A percentile compares a stretch with the other conserved stretches of the same genome.
Conservation (phyloP, 2,329 filamentous ascomycete species). For the Xylariales sp. region DNA sequence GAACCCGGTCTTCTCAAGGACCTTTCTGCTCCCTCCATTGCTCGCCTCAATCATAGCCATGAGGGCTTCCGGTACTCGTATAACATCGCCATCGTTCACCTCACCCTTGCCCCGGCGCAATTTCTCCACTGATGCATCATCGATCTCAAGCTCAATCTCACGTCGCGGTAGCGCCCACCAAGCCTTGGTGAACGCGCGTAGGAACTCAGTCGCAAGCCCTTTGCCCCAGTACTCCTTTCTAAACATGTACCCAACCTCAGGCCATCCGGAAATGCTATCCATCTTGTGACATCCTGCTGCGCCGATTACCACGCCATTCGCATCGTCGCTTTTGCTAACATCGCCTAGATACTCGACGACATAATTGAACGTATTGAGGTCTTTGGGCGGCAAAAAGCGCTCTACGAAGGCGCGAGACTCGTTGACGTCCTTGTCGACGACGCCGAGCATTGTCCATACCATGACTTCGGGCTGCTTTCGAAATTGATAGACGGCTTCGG, state of each 20-base stretch:
- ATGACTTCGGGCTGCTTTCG: slow-evolving; percentile 71
- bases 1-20: slow-evolving; percentile 69
- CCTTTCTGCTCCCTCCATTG: slow-evolving; percentile 65
- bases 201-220: slow-evolving; percentile 68
- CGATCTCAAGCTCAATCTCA: slow-evolving; percentile 56
- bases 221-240: slow-evolving; percentile 64
- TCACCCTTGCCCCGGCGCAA: neutral
- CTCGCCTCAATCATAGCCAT: slow-evolving; percentile 59
- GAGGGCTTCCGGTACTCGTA: slow-evolving; percentile 55
- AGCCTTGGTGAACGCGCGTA: slow-evolving; percentile 57
- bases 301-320: slow-evolving; percentile 64
- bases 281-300: slow-evolving; percentile 56
- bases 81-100: slow-evolving; percentile 40
- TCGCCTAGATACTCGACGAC: slow-evolving; percentile 53
- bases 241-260: slow-evolving; percentile 70
- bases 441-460: slow-evolving; percentile 63
- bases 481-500: slow-evolving; percentile 62
- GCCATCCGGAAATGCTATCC: slow-evolving; percentile 61
- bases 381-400: slow-evolving; percentile 60
- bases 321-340: slow-evolving; percentile 55
- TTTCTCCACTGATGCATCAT: slow-evolving; percentile 50
- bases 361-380: slow-evolving; percentile 66
- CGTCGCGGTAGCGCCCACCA: slow-evolving; percentile 64
- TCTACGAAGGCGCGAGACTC: slow-evolving; percentile 57
- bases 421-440: slow-evolving; percentile 57